These are phyloP conservation scores for Friedmanniomyces endolithicus DNA, from an alignment of 495 filamentous ascomycete genomes.

Conservation along the genomic window DNA sequence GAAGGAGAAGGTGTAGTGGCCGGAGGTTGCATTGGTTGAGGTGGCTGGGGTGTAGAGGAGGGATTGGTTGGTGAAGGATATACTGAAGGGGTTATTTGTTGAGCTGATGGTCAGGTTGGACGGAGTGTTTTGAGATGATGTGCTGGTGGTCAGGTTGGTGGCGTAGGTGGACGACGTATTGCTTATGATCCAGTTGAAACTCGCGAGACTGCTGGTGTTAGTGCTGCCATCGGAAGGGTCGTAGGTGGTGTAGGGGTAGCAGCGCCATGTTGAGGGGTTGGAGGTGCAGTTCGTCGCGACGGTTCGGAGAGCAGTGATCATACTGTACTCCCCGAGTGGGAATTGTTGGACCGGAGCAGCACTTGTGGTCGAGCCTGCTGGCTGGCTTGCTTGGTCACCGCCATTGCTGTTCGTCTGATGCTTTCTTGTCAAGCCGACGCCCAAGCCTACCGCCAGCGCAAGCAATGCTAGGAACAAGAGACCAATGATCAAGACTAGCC, in stretches of 20 bases:
- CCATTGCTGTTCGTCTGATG: neutral
- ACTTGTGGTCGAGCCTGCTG: neutral
- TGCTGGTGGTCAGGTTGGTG: constrained; percentile 1
- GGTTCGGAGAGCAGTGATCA: constrained; percentile 42
- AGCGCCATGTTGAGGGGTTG: constrained; percentile 40
- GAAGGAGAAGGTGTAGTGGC: constrained; percentile 41
- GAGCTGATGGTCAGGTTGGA: constrained; percentile 20
- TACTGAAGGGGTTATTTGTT: constrained; percentile 38
- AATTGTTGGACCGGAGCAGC: constrained; percentile 26
- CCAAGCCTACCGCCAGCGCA: constrained; percentile 41
- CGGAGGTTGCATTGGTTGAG: constrained; percentile 23
- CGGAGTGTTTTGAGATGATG: neutral
- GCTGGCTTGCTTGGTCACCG: neutral
- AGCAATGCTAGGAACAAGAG: constrained; percentile 36
- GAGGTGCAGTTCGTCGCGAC: constrained; percentile 39
- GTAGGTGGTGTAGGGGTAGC: constrained; percentile 42
- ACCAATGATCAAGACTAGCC: constrained; percentile 13
- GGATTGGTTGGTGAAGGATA: constrained; percentile 32
- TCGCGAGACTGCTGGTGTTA: constrained; percentile 26
- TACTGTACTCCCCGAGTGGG: constrained; percentile 43
- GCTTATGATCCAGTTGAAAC: constrained; percentile 47
- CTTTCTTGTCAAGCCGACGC: constrained; percentile 36
- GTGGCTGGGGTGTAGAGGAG: constrained; percentile 28
- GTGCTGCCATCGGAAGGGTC: constrained; percentile 22
- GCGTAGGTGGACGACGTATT: constrained; percentile 19